Percentiles rank a stretch among this genome's conserved stretches.
These are phyloP conservation scores for Mucor irregularis DNA, from an alignment of 371 early-diverging fungal genomes.

Conservation along the genomic window DNA sequence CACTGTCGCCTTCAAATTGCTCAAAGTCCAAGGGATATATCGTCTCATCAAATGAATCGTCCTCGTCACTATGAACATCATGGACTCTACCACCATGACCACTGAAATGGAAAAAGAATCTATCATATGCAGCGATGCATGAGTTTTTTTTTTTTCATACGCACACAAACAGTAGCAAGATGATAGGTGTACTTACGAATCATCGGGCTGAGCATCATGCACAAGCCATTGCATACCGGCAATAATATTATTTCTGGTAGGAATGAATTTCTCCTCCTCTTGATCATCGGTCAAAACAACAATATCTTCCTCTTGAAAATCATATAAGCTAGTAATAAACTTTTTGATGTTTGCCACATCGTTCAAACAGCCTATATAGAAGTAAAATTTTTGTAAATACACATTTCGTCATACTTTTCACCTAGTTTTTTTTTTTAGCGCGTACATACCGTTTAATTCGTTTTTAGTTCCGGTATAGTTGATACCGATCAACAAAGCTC, in stretches of 20 bases:
- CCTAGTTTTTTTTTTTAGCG: neutral
- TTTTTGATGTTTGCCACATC: slow-evolving; percentile 85
- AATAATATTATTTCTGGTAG: slow-evolving; percentile 80
- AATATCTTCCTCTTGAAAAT: slow-evolving; percentile 73
- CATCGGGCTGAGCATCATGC: slow-evolving; percentile 78
- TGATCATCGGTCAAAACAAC: slow-evolving; percentile 90
- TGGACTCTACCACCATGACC: slow-evolving; percentile 83
- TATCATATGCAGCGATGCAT: no score
- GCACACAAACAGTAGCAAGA: no score
- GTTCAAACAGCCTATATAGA: slow-evolving; percentile 78
- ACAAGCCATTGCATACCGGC: slow-evolving; percentile 90
- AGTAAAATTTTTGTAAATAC: neutral
- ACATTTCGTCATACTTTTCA: no score
- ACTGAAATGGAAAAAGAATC: slow-evolving; percentile 73
- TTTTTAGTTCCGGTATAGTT: slow-evolving; percentile 79
- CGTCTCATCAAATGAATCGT: slow-evolving; percentile 69
- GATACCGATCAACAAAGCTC: slow-evolving; percentile 90
- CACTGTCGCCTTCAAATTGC: slow-evolving; percentile 49
- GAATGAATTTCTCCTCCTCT: slow-evolving; percentile 60
- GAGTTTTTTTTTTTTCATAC: no score
- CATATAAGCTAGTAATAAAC: slow-evolving; percentile 66
- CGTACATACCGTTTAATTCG: slow-evolving; percentile 63
- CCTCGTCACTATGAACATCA: slow-evolving; percentile 73
- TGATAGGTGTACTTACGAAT: slow-evolving; percentile 77
- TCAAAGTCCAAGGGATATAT: slow-evolving; percentile 83